These are phyloP conservation scores for Blastobotrys terrestris DNA, from an alignment of 805 yeast genomes.

Conservation along the genomic window DNA sequence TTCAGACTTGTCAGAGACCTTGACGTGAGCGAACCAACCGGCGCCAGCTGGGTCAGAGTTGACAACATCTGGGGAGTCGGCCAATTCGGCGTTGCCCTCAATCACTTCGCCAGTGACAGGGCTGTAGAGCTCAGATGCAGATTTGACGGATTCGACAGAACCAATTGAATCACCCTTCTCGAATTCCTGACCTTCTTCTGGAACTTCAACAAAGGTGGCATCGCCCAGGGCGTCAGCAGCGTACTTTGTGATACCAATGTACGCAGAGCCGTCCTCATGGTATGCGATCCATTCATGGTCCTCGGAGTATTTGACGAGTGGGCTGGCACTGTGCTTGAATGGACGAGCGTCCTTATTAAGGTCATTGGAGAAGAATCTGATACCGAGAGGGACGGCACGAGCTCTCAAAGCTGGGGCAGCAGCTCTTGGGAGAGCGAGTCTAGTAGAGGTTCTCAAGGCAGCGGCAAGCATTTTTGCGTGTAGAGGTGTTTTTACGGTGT, in stretches of 20 bases:
- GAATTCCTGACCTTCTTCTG: slow-evolving; percentile 58
- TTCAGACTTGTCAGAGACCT: slow-evolving; percentile 40
- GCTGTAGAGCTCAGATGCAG: slow-evolving; percentile 86
- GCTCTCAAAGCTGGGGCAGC: slow-evolving; percentile 3
- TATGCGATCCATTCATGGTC: slow-evolving; percentile 96
- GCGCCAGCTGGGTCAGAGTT: slow-evolving; percentile 88
- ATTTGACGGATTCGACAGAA: slow-evolving; percentile 89
- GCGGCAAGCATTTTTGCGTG: not conserved
- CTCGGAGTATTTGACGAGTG: slow-evolving; percentile 49
- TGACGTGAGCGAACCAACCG: slow-evolving; percentile 86
- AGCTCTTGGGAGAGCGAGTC: slow-evolving; percentile 1
- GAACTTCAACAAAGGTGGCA: slow-evolving; percentile 88
- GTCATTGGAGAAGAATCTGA: slow-evolving; percentile 26
- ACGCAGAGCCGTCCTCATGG: slow-evolving; percentile 69
- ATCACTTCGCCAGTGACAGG: slow-evolving; percentile 76
- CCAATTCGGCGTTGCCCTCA: slow-evolving; percentile 64
- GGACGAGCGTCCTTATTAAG: slow-evolving; percentile 26
- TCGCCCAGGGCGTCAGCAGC: slow-evolving; percentile 97
- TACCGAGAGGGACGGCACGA: slow-evolving; percentile 5
- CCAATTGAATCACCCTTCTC: slow-evolving; percentile 80
- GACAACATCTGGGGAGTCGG: slow-evolving; percentile 66
- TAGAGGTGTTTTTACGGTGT: not conserved
- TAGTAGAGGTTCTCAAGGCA: slow-evolving; percentile 1
- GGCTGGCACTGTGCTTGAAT: slow-evolving; percentile 24
- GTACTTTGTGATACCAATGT: slow-evolving; percentile 85